Percentiles rank a stretch among this genome's conserved stretches.
Conservation (phyloP, 345 rosid species). For the Iberis pinnata region DNA sequence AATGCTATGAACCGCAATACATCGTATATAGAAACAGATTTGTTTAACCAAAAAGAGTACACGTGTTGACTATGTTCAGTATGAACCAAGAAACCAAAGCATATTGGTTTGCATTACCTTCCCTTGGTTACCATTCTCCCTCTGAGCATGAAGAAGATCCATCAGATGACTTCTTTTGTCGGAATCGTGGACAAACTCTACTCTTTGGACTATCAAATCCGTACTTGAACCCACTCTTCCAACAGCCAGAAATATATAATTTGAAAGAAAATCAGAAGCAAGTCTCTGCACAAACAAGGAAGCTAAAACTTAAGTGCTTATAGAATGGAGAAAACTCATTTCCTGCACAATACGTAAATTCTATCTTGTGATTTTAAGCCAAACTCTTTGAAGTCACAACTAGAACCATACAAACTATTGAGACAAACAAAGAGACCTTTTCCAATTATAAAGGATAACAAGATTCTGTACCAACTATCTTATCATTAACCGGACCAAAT, state of each 20-base stretch:
- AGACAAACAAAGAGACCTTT: too few relatives aligned
- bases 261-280: slow-evolving; percentile 84
- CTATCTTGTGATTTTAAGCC: too few relatives aligned
- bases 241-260: slow-evolving; percentile 87
- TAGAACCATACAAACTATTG: too few relatives aligned
- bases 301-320: background rate
- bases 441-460: too few relatives aligned
- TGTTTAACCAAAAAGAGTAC: background rate
- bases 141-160: slow-evolving; percentile 99
- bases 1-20: background rate
- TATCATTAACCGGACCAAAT: too few relatives aligned
- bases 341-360: background rate
- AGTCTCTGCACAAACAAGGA: slow-evolving; percentile 59
- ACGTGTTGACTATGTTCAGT: background rate
- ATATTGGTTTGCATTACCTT: slow-evolving; percentile 45
- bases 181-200: slow-evolving; percentile 82
- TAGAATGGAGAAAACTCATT: background rate
- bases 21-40: background rate
- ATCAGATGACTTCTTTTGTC: slow-evolving; percentile 98
- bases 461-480: too few relatives aligned
- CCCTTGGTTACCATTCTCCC: slow-evolving; percentile 62
- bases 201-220: slow-evolving; percentile 91
- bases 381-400: background rate
- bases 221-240: slow-evolving; percentile 99
- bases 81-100: slow-evolving; percentile 5